Evolutionary conservation across 305 asterid genomes (phyloP), one percentile per base, ranked within the genome.

Genomic region (Fraxinus floribunda): DNA sequence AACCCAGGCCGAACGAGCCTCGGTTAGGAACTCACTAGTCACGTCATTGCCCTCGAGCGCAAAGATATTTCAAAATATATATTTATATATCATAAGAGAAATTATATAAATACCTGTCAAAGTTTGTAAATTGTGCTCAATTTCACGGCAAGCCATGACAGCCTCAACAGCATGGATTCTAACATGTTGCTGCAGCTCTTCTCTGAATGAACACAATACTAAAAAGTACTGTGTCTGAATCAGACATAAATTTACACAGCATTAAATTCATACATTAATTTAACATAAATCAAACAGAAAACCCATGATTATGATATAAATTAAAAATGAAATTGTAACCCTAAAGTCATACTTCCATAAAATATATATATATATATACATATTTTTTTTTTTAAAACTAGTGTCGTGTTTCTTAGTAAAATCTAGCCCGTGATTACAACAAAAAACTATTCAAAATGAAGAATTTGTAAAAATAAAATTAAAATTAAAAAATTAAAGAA

Each of bases 101-200:
- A 49, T 49, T 49, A 49, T 44, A 49, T 1, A 49, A 49, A 49
- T 49, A 93, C 99, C 99, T 32, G 98, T 94, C 81, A 95, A 90
- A 86, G 93, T 83, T 86, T 90, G 99, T 49, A 95, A 85, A 83
- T 87, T 93, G 80, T 93, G 97, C 77, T 95, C 98, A 82, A 95
- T 94, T 87, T 95, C 97, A 84, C 98, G 93, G 92, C 97, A 94
- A 84, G 97, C 98, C 97, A 95, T 94, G 84, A 94, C 97, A 75
- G 99, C 99, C 87, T 95, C 98, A 79, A 94, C 98, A 79, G 98
- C 99, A 81, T 93, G 98, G 78, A 94, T 90, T 90, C 98, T 93
- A 88, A 96, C 98, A 88, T 96, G 99, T 80, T 94, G 97, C 94
- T 96, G 98, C 83, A 94, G 90, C 85, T 96, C 97, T 84, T 96